phyloP scores from a whole-genome alignment of 306 rosid species.

The Fragaria nilgerrensis region DNA sequence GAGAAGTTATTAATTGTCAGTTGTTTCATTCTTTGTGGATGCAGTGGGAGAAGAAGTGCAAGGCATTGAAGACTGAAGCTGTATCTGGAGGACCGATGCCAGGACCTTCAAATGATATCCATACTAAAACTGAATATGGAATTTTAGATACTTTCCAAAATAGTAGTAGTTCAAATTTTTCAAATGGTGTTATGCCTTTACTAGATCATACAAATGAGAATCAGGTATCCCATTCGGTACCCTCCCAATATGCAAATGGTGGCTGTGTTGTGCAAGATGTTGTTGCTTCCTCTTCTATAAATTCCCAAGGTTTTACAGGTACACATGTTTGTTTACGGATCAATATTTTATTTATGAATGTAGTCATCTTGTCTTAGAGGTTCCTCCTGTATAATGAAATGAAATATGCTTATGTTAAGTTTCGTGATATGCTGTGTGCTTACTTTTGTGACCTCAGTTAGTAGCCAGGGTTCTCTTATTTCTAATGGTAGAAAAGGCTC shows the following conservation, averaged over 20 bases:
- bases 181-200: conserved; percentile 91
- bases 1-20: conserved; percentile 17
- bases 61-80: conserved; percentile 38
- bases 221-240: conserved; percentile 76
- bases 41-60: conserved; percentile 90
- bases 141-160: conserved; percentile 63
- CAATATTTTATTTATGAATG: conserved; percentile 1
- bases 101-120: conserved; percentile 87
- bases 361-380: neutral
- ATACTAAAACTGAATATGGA: conserved; percentile 61
- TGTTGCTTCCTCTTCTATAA: conserved; percentile 27
- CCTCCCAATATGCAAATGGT: conserved; percentile 36
- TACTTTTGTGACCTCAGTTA: conserved; percentile 41
- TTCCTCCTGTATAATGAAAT: conserved; percentile 8
- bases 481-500: conserved; percentile 32
- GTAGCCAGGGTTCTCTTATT: conserved; percentile 32
- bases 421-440: conserved; percentile 22
- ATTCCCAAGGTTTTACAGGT: conserved; percentile 47
- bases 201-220: conserved; percentile 79
- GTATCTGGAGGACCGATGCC: conserved; percentile 27
- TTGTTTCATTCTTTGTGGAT: conserved; percentile 25
- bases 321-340: conserved; percentile 26
- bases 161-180: conserved; percentile 54
- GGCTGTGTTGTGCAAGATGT: conserved; percentile 30
- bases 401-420: conserved; percentile 23